Percentiles rank a stretch among this genome's conserved stretches.
Conservation (phyloP, 805 yeast genomes). For the Sugiyamaella americana region DNA sequence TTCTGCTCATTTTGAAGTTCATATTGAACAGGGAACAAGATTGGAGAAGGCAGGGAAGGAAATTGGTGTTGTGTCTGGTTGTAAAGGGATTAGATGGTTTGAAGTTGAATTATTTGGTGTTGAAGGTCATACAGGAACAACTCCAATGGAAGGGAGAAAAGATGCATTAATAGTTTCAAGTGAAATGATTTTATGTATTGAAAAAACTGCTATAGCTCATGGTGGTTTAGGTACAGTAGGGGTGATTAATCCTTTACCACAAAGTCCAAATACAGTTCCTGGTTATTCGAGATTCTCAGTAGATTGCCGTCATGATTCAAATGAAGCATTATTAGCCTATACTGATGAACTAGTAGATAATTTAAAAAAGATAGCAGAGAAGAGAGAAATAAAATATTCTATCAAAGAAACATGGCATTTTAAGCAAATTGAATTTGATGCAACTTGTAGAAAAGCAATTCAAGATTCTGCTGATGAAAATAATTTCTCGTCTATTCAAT, state of each 20-base stretch:
- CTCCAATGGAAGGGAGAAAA: conserved; percentile 54
- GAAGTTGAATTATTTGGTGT: conserved; percentile 52
- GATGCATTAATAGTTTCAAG: conserved; percentile 60
- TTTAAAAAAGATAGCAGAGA: conserved; percentile 32
- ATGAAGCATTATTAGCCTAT: conserved; percentile 37
- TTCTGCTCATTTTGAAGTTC: conserved; percentile 67
- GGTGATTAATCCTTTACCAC: conserved; percentile 50
- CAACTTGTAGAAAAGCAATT: conserved; percentile 47
- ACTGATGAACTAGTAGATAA: conserved; percentile 35
- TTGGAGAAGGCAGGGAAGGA: conserved; percentile 49
- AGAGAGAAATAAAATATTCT: conserved; percentile 23
- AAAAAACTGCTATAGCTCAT: conserved; percentile 47
- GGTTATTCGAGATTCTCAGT: conserved; percentile 51
- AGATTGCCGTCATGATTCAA: conserved; percentile 54
- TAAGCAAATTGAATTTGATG: conserved; percentile 52
- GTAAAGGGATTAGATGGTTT: conserved; percentile 61
- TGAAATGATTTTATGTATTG: conserved; percentile 48
- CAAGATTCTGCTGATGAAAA: conserved; percentile 41
- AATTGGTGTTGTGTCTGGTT: conserved; percentile 62
- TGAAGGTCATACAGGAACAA: conserved; percentile 71
- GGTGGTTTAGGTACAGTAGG: conserved; percentile 58
- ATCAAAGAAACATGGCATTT: conserved; percentile 44
- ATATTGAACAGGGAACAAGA: conserved; percentile 73
- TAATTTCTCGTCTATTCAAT: conserved; percentile 10
- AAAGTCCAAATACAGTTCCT: conserved; percentile 63